Conservation (phyloP, 1,284 basidiomycete species). For the Tilletia caries region DNA sequence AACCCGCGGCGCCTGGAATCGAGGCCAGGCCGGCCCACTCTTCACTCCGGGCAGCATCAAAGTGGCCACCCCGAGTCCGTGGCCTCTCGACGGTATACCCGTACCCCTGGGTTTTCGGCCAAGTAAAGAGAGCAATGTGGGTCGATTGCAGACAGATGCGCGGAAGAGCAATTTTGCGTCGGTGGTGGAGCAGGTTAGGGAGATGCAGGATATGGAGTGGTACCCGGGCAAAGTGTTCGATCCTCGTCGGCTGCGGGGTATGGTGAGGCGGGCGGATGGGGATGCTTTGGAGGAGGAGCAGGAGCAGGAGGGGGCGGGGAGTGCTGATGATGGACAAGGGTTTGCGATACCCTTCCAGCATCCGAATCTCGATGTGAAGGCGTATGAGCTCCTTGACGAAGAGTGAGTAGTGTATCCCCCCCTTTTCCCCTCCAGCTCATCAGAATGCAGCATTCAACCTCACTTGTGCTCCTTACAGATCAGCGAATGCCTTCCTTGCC, state of each 20-base stretch:
- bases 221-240: neutral
- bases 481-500: neutral
- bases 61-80: neutral
- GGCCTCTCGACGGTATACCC: neutral
- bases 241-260: neutral
- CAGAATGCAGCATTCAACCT: too few species aligned
- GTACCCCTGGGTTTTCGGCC: neutral
- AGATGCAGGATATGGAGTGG: neutral
- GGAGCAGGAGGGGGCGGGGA: neutral
- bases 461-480: too few species aligned
- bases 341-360: neutral
- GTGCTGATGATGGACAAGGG: too few species aligned
- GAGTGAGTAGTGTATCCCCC: conserved; percentile 6
- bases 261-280: neutral
- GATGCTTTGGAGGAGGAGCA: neutral
- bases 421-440: too few species aligned
- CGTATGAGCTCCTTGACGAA: neutral
- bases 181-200: neutral
- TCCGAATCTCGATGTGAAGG: neutral
- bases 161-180: too few species aligned
- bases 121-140: conserved; percentile 5
- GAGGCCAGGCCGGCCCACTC: too few species aligned
- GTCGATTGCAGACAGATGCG: neutral
- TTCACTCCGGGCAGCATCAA: neutral
- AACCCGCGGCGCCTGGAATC: too few species aligned